Base-by-base conservation (phyloP, 129 eudicot genomes). In the Escallonia herrerae region DNA sequence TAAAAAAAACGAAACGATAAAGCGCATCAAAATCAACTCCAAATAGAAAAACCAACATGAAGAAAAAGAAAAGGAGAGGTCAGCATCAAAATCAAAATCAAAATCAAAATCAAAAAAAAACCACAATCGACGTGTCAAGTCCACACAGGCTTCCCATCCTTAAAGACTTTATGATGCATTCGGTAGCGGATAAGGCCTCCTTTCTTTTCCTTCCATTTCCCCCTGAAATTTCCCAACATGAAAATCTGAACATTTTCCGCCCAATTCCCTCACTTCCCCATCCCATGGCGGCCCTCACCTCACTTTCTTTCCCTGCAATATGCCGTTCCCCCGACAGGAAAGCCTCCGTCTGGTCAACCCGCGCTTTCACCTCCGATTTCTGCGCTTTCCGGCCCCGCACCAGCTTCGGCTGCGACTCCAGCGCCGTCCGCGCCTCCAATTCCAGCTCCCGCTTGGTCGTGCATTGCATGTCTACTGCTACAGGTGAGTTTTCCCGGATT, bases 381-480 rank as follows among this genome's bases (percentile, higher is more conserved):
- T 78, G 73, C 43, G 71, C 82, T 5, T 63, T 82, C 55, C 80
- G 82, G 79, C 61, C 79, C 57, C 82, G 81, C 45, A 15, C 77
- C 5, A 74, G 10, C 63, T 74, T 58, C 62, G 59, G 75, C n/a
- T 66, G 67, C 10, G 83, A 74, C 12, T 40, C 74, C 1, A 64
- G 75, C 10, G 59, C 62, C 58, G 50, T 83, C 60, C 75, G 76
- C 7, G 44, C 78, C 64, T 69, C 82, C 0, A 70, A 49, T 66
- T 76, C 80, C 2, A 71, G 46, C 42, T 61, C 87, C 50, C 74
- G 78, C 43, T 61, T 79, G 59, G 82, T 73, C 6, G 83, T 93
- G 71, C 86, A 69, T 49, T 93, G 95, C 87, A 86, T 78, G 95
- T 93, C 91, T 44, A 52, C 95, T 60, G 53, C 69, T n/a, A n/a